Evolutionary conservation across 2,329 filamentous ascomycete genomes (phyloP).

Genomic region (Periconia sp.): DNA sequence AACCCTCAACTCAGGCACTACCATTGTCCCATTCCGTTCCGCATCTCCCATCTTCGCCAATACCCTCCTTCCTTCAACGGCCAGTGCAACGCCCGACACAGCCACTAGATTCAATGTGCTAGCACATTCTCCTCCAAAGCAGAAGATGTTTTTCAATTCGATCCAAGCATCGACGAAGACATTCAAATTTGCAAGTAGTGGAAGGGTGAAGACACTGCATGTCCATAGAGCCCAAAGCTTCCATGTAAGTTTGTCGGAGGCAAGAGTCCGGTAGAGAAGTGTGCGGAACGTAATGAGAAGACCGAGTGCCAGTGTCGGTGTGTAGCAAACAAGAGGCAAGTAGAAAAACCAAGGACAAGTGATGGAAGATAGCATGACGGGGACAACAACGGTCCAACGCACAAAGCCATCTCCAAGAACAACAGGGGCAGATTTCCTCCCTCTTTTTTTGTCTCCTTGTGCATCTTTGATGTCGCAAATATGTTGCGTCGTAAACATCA

Average conservation of each 20-base stretch:
- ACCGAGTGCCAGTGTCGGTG: conserved; percentile 9
- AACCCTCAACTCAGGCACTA: too few species aligned
- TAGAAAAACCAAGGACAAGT: conserved; percentile 23
- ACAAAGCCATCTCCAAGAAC: conserved; percentile 17
- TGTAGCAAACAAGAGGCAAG: conserved; percentile 5
- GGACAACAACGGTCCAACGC: conserved; percentile 26
- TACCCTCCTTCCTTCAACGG: conserved; percentile 14
- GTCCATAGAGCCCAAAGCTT: conserved; percentile 29
- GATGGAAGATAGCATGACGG: conserved; percentile 20
- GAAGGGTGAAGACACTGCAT: conserved; percentile 18
- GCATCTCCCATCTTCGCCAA: too few species aligned
- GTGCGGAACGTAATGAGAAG: conserved; percentile 16
- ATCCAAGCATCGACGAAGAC: conserved; percentile 3
- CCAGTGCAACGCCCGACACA: conserved; percentile 12
- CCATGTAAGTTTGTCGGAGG: conserved; percentile 22
- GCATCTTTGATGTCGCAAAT: conserved; percentile 39
- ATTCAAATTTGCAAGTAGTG: conserved; percentile 10
- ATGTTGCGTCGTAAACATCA: conserved; percentile 33
- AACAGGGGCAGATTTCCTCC: conserved; percentile 30
- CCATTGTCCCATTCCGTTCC: too few species aligned
- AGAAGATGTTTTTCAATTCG: conserved; percentile 1
- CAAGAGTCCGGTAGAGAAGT: conserved; percentile 8
- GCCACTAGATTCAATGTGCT: conserved; percentile 14
- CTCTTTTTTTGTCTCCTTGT: conserved; percentile 27
- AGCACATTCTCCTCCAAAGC: conserved; percentile 13